Base-by-base conservation (phyloP, 139 green algal species). In the Cymbomonas tetramitiformis region DNA sequence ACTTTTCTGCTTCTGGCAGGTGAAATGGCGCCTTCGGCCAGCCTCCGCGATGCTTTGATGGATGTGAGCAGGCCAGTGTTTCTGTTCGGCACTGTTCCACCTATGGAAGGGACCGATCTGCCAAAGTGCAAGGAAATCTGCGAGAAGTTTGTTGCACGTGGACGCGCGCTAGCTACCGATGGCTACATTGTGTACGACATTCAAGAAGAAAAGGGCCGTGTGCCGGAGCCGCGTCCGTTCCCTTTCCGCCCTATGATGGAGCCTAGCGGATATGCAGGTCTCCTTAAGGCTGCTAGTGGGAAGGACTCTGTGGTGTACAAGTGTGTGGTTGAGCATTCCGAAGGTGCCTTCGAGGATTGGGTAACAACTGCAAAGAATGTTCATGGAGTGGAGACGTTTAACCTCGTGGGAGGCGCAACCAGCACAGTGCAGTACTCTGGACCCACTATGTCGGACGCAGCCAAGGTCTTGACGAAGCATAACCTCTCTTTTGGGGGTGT, bases 131-230 rank as follows among this genome's bases (percentile, higher is more conserved):
- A 24, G 2, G 44, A 65, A 18, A 26, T 19, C 29, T 46, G 46
- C 21, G 15, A n/a, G 5, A 57, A 56, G 5, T 65, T 65, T 32
- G 46, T 48, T 30, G 25, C 34, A 19, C 33, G 36, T 28, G 19
- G 23, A 9, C 23, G 23, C 29, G 21, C 10, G 2, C 40, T 65
- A 19, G 43, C 57, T 7, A 39, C 24, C 43, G 58, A 67, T 28
- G 58, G 58, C 10, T 66, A 48, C 58, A 58, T 66, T 38, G 46
- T 58, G 23, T 66, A 66, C 34, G 58, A 66, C 58, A 58, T 66
- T 31, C 58, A 66, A 31, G 47, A 58, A 8, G 58, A 66, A 28
- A 18, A 51, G 33, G 46, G 46, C 2, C 46, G 58, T 10, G 51
- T 36, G 32, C 2, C 26, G 26, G 33, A 46, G 32, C 4, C 46